These are phyloP conservation scores for Kwoniella botswanensis DNA, from an alignment of 768 basidiomycete species.

Conservation along the genomic window DNA sequence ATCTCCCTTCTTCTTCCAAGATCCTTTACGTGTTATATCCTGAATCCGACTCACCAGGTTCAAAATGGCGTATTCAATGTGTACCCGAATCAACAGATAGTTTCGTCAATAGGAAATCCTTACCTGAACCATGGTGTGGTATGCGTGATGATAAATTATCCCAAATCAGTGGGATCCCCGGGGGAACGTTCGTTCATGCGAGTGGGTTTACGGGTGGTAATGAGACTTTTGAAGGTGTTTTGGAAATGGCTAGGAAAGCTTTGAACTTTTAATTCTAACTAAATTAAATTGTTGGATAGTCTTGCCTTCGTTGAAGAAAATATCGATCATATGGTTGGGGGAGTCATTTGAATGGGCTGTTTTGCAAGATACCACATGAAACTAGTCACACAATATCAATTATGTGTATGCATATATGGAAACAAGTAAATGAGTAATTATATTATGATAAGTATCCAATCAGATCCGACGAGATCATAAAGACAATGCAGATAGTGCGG, in stretches of 20 bases:
- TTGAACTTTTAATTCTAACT: constrained; percentile 7
- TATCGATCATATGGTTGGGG: neutral
- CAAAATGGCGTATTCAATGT: constrained; percentile 87
- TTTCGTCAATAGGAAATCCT: constrained; percentile 86
- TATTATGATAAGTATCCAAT: neutral
- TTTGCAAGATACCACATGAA: too few species aligned
- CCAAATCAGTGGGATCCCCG: constrained; percentile 73
- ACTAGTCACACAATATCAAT: too few species aligned
- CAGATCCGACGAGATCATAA: too few species aligned
- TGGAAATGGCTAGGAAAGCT: constrained; percentile 71
- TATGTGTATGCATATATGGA: constrained; percentile 18
- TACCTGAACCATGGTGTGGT: constrained; percentile 94
- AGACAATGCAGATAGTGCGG: too few species aligned
- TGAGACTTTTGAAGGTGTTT: constrained; percentile 84
- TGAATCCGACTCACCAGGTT: constrained; percentile 67
- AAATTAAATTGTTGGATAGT: too few species aligned
- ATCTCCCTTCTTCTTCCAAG: constrained; percentile 61
- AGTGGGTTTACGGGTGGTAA: constrained; percentile 93
- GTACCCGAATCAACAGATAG: constrained; percentile 80
- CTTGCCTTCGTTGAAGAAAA: too few species aligned
- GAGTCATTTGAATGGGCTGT: neutral
- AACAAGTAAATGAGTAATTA: neutral
- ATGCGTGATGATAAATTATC: constrained; percentile 82
- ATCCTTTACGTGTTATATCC: constrained; percentile 89
- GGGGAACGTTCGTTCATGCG: constrained; percentile 90